A percentile compares a stretch with the other conserved stretches of the same genome.
These are phyloP conservation scores for Odonthalia washingtoniensis DNA, from an alignment of 31 red algal genomes.

Conservation along the genomic window DNA sequence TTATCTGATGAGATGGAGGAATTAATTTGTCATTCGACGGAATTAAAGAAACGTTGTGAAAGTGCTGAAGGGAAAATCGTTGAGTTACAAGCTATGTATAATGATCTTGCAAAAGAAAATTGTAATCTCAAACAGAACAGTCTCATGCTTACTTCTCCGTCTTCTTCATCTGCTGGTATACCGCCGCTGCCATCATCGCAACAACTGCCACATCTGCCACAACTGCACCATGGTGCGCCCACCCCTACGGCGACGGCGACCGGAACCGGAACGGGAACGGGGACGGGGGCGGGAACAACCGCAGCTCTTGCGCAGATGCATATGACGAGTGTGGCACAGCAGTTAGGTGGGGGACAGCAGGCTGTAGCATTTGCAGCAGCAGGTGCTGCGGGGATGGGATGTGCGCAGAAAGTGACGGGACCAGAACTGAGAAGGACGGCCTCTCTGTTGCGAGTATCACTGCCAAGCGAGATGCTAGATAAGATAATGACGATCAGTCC, in stretches of 20 bases:
- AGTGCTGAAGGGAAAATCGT: slow-evolving; percentile 35
- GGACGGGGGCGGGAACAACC: no score
- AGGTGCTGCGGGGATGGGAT: no score
- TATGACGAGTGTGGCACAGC: no score
- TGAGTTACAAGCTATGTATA: slow-evolving; percentile 39
- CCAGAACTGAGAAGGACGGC: slow-evolving; percentile 14
- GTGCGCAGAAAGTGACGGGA: no score
- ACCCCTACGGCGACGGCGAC: no score
- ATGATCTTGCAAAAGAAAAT: slow-evolving; percentile 57
- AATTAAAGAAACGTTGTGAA: slow-evolving; percentile 36
- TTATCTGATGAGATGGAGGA: slow-evolving; percentile 67
- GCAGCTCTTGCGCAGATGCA: no score
- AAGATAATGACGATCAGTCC: slow-evolving; percentile 66
- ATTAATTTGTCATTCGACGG: slow-evolving; percentile 32
- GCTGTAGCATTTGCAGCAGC: no score
- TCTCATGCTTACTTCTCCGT: not conserved
- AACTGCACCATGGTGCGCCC: no score
- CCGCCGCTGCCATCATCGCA: not conserved
- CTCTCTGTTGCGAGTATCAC: slow-evolving; percentile 45
- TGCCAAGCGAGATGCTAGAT: slow-evolving; percentile 78
- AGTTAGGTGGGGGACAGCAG: no score
- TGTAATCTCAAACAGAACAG: slow-evolving; percentile 17
- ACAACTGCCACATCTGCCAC: no score
- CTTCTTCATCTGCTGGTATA: not conserved
- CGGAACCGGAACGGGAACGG: no score